A percentile compares a stretch with the other conserved stretches of the same genome.
Conservation (phyloP, 2,329 filamentous ascomycete species). For the Xylaria sp. region DNA sequence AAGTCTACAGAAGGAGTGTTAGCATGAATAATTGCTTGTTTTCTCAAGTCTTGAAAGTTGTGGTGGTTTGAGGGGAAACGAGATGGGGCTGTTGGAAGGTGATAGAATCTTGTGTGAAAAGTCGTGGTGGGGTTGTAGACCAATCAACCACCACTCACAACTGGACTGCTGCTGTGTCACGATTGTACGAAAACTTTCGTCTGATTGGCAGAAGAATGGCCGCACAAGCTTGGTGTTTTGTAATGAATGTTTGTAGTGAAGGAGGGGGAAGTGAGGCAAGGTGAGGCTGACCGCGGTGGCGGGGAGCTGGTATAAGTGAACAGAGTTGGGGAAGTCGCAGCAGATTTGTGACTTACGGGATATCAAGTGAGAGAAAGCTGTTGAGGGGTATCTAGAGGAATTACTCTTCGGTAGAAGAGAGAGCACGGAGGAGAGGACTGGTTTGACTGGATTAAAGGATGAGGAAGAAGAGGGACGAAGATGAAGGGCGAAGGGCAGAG, state of each 20-base stretch:
- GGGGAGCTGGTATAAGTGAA: constrained; percentile 25
- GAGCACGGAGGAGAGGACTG: constrained; percentile 10
- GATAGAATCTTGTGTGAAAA: constrained; percentile 14
- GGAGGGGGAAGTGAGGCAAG: constrained; percentile 14
- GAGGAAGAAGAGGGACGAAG: constrained; percentile 27
- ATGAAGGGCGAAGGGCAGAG: constrained; percentile 38
- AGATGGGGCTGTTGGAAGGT: constrained; percentile 15
- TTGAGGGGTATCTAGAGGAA: constrained; percentile 30
- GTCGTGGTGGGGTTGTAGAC: constrained; percentile 19
- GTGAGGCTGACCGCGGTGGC: constrained; percentile 37
- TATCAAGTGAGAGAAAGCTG: constrained; percentile 16
- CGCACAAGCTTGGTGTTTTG: background rate
- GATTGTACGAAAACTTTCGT: background rate
- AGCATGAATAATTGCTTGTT: constrained; percentile 7
- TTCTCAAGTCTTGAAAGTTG: too few species aligned
- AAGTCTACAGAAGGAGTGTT: constrained; percentile 29
- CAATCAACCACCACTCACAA: background rate
- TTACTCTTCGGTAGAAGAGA: constrained; percentile 30
- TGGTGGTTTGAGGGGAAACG: background rate
- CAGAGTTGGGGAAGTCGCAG: background rate
- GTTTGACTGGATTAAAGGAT: constrained; percentile 28
- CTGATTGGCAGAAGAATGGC: background rate
- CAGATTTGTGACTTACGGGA: constrained; percentile 33
- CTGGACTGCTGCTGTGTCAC: background rate
- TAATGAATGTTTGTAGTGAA: background rate